Base-by-base conservation (phyloP, 352 stramenopile species). In the Phytophthora agathidicida region DNA sequence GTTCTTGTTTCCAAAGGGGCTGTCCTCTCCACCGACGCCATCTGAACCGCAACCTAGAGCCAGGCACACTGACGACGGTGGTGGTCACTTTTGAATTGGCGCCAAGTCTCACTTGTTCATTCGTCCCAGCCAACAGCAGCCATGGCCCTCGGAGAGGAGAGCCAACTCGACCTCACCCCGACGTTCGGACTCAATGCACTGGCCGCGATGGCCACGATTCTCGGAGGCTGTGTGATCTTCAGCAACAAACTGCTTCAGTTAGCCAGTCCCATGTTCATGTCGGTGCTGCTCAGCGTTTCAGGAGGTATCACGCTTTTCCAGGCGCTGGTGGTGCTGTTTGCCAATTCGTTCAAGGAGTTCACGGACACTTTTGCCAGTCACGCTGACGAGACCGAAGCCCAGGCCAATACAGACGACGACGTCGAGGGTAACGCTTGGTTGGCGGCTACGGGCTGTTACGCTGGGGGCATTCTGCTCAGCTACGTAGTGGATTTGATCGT, bases 391-490 rank as follows among this genome's bases (percentile, higher is more conserved):
- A 71, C 66, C 11, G 46, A 14, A 7, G 56, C 17, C 33, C 19
- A 23, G 6, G 57, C 52, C 0, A 65, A 17, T 1, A 39, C 46
- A 3, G 55, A 69, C 11, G 48, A 67, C 11, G 46, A 65, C 2
- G 60, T 67, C 3, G 50, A 69, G 8, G 71, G 72, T 2, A 64
- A 75, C 19, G 86, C 80, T 0, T 96, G 92, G 73, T 50, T 96
- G 27, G 87, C 80, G 38, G 78, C 88, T 11, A 97, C 90, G 0
- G 59, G 84, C 0, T 94, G 77, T 59, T 96, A 98, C 67, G 93
- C 90, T 63, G 84, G 63, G 17, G 91, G 93, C 16, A 89, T 98
- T 24, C 14, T 75, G 7, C 33, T 86, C 23, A 81, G 80, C 47
- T 86, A 88, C 45, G 7, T 68, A 1, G 58, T 88, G 42, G 77